Evolutionary conservation across 78 protist genomes (phyloP), one percentile per base, ranked within the genome.

Genomic region (Emiliania huxleyi): DNA sequence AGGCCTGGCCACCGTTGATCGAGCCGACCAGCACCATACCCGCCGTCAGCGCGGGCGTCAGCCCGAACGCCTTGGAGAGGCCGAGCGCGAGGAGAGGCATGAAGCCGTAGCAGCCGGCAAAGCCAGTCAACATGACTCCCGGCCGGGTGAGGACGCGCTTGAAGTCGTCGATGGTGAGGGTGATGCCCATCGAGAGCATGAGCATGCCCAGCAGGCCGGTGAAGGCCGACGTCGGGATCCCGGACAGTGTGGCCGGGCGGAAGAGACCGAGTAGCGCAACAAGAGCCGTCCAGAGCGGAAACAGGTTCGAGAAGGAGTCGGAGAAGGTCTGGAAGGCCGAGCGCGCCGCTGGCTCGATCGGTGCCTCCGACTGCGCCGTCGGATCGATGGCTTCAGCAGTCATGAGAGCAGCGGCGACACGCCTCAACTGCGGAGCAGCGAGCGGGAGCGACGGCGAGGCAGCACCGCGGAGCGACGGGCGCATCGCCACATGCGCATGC

Each of bases 151-250:
- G 69, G 33, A 89, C 91, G 38, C 69, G 52, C 81, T 40, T 55
- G 73, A 89, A 89, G 75, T 89, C 91, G 73, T 45, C 91, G 46
- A 52, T 26, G 43, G 91, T 89, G 42, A 89, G 75, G 12, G 91
- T 89, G 69, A 89, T 89, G 48, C 91, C 91, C 91, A 89, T 89
- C 38, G 91, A 89, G 44, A 89, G 91, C 91, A 89, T 89, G 43
- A 89, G 91, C 91, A 89, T 26, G 77, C 75, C 91, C 37, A 89
- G 91, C 48, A 26, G 46, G 26, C 77, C 91, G 38, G 91, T 89
- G 69, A 89, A 89, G 77, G 4, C 5, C 15, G 35, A n/a, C 46
- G 91, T 89, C 33, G 52, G 19, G 73, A 89, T n/a, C 77, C 91
- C 19, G 40, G 75, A 2, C 12, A 89, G 38, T 19, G 44, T 22